Evolutionary conservation across 305 asterid species (phyloP), one percentile per base, ranked within the genome.

Genomic region (Fraxinus ornus): DNA sequence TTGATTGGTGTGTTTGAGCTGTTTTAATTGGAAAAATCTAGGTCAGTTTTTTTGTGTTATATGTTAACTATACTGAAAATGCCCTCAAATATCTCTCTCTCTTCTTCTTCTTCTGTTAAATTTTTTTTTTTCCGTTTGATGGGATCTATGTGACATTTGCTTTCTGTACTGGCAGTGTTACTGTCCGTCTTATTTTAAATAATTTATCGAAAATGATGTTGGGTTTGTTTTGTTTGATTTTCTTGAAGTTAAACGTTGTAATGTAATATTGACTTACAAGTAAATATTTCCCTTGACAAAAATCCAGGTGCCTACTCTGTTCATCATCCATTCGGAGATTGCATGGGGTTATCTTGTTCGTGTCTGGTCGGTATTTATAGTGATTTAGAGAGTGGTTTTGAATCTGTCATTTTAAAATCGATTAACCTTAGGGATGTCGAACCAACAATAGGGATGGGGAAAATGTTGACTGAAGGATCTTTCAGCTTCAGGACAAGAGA

Each of bases 311-410:
- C 33, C 10, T 82, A 74, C 28, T 82, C 75, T 83, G 87, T 86
- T 81, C 77, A 77, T 24, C 84, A 30, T 82, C 79, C 49, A 80
- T 75, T 88, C 57, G 80, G 85, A 86, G 87, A 79, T 88, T 89
- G 96, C 91, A 94, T 94, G 98, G 98, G 97, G 86, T 87, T 91
- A 82, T 24, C 90, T 79, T 86, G 83, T 84, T 89, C 92, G 30
- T 84, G 87, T 57, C 88, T 91, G 75, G 26, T 86, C 22, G 75
- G 89, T 13, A 83, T 80, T 66, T 83, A 39, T 84, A 88, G 55
- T 81, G 97, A 92, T 84, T 66, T 83, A 9, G 92, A 88, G 57
- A 89, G 80, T 19, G 89, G 86, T 32, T 77, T 91, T 80, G 93
- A 90, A 79, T 89, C 91, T 32, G 86, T 83, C 33, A 30, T 91